These are phyloP conservation scores for Cicer pinnatifidum DNA, from an alignment of 306 rosid species.

Conservation along the genomic window DNA sequence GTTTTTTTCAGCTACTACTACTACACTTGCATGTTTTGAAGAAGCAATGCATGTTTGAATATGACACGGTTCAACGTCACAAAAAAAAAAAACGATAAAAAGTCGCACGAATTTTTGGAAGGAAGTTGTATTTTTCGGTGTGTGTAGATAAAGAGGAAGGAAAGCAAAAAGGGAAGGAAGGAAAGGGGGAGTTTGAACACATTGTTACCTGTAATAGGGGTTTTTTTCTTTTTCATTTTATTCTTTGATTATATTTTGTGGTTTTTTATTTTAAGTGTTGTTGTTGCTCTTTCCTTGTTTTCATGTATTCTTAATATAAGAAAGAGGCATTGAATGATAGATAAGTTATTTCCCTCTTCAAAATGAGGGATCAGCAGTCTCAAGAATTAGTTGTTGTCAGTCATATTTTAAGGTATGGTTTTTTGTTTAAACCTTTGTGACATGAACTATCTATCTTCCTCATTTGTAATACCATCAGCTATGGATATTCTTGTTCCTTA, in stretches of 20 bases:
- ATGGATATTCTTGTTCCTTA: constrained; percentile 53
- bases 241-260: constrained; percentile 84
- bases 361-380: constrained; percentile 50
- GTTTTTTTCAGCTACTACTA: constrained; percentile 32
- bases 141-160: constrained; percentile 62
- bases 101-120: constrained; percentile 47
- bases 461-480: constrained; percentile 53
- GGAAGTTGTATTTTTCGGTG: constrained; percentile 59
- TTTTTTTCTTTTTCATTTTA: constrained; percentile 50
- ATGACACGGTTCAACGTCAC: constrained; percentile 33
- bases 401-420: constrained; percentile 48
- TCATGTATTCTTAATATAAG: constrained; percentile 59
- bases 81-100: background rate
- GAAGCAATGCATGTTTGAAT: constrained; percentile 41
- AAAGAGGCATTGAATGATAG: constrained; percentile 57
- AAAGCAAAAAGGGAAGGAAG: constrained; percentile 22
- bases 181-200: constrained; percentile 55
- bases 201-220: constrained; percentile 68
- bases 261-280: constrained; percentile 38
- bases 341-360: constrained; percentile 57
- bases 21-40: constrained; percentile 45
- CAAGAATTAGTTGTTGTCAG: constrained; percentile 41
- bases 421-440: constrained; percentile 45
- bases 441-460: constrained; percentile 48
- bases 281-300: constrained; percentile 35